A percentile compares a stretch with the other conserved stretches of the same genome.
These are phyloP conservation scores for Fusarium foetens DNA, from an alignment of 2,329 filamentous ascomycete genomes.

Conservation along the genomic window DNA sequence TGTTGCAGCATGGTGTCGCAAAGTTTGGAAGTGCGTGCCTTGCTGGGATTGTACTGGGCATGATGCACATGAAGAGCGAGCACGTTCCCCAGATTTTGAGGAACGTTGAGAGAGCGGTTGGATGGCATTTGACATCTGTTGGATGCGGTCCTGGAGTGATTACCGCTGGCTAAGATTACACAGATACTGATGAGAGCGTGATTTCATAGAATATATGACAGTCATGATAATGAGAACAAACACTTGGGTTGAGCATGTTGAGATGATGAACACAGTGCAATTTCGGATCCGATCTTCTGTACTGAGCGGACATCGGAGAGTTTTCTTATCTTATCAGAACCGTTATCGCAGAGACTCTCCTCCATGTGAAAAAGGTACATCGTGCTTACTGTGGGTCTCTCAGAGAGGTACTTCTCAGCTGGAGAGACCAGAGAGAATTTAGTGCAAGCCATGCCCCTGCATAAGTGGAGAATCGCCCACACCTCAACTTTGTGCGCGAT, in stretches of 20 bases:
- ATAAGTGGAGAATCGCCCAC: neutral
- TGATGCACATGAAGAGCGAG: constrained; percentile 24
- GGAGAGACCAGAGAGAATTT: neutral
- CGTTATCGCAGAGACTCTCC: neutral
- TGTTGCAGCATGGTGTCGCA: constrained; percentile 15
- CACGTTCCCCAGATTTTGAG: constrained; percentile 27
- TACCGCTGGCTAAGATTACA: neutral
- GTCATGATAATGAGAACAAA: neutral
- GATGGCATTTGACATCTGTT: constrained; percentile 32
- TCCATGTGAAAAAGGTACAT: neutral
- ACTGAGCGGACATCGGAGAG: neutral
- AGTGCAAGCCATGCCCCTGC: neutral
- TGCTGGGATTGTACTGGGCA: constrained; percentile 25
- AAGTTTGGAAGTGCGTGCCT: constrained; percentile 13
- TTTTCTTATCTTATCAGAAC: neutral
- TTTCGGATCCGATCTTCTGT: neutral
- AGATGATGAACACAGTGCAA: neutral
- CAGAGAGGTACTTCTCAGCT: neutral
- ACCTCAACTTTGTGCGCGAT: constrained; percentile 11
- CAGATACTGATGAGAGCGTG: neutral
- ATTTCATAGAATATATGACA: neutral
- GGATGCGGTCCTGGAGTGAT: constrained; percentile 20
- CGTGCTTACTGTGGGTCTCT: neutral
- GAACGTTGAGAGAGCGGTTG: constrained; percentile 36
- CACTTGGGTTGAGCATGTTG: neutral